Conservation (phyloP, 148 eudicot species). For the Fallopia convolvulus region DNA sequence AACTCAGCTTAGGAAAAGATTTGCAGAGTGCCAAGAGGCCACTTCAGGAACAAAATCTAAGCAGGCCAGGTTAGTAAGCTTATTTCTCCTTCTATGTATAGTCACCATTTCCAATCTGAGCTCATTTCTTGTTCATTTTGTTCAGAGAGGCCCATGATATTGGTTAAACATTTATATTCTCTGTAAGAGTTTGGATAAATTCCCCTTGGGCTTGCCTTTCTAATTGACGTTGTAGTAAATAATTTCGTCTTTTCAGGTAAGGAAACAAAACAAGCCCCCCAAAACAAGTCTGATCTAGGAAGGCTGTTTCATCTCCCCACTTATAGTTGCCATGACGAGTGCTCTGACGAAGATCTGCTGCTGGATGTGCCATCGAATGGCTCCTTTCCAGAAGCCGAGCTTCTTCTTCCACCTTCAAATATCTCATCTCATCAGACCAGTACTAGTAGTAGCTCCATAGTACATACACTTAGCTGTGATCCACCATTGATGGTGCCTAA, state of each 20-base stretch:
- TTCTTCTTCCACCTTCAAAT: conserved; percentile 45
- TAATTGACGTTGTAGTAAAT: background rate
- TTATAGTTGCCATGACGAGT: conserved; percentile 26
- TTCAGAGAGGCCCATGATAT: too few relatives aligned
- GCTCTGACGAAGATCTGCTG: conserved; percentile 73
- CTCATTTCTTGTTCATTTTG: background rate
- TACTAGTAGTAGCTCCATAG: conserved; percentile 45
- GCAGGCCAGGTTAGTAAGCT: conserved; percentile 41
- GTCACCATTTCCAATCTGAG: background rate
- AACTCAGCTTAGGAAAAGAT: background rate
- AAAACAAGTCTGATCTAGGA: background rate
- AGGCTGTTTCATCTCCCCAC: background rate
- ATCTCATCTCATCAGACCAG: conserved; percentile 47
- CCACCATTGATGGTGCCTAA: conserved; percentile 25
- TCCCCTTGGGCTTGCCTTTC: background rate
- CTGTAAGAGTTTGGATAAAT: background rate
- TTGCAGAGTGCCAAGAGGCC: background rate
- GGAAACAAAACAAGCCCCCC: background rate
- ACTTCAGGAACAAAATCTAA: conserved; percentile 8
- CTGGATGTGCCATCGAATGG: conserved; percentile 74
- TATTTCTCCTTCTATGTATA: background rate
- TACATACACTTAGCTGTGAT: conserved; percentile 20
- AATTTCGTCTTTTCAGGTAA: background rate
- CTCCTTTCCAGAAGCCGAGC: conserved; percentile 83
- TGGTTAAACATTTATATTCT: background rate